Evolutionary conservation across 129 eudicot genomes (phyloP).

Genomic region (Lonicera japonica): DNA sequence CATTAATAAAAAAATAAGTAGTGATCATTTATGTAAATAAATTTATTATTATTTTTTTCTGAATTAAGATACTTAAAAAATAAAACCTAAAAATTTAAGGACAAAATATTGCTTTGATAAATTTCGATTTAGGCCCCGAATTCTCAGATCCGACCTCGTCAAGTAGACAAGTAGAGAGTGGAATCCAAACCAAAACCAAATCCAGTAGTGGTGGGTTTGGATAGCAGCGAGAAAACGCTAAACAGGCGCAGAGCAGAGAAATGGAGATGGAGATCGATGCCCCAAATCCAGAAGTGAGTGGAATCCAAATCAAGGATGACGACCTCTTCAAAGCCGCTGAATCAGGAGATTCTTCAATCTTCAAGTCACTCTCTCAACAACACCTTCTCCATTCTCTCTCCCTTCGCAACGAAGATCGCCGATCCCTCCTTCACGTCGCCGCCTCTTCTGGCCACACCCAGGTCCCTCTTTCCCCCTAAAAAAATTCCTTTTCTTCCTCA

Average conservation of each 20-base stretch:
- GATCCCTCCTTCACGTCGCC: conserved; percentile 91
- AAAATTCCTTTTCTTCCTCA: background rate
- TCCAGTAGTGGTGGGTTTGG: too few species aligned
- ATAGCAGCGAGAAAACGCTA: conserved; percentile 11
- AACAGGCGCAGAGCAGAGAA: conserved; percentile 7
- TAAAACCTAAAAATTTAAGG: too few species aligned
- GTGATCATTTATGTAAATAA: too few species aligned
- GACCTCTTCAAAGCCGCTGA: conserved; percentile 79
- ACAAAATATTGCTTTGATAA: too few species aligned
- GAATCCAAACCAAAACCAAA: too few species aligned
- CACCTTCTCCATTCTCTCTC: conserved; percentile 45
- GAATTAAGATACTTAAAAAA: too few species aligned
- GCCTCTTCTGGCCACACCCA: conserved; percentile 51
- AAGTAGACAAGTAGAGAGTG: too few species aligned
- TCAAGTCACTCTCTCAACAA: conserved; percentile 54
- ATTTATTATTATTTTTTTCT: too few species aligned
- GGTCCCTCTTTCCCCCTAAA: too few species aligned
- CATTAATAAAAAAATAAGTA: too few species aligned
- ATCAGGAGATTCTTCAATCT: conserved; percentile 49
- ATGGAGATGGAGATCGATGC: conserved; percentile 56
- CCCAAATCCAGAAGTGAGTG: conserved; percentile 2
- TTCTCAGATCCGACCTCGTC: too few species aligned
- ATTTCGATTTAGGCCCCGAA: too few species aligned
- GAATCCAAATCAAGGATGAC: conserved; percentile 26
- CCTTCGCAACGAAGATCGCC: conserved; percentile 73